Evolutionary conservation across 352 stramenopile species (phyloP).

Genomic region (Phytophthora chlamydospora): DNA sequence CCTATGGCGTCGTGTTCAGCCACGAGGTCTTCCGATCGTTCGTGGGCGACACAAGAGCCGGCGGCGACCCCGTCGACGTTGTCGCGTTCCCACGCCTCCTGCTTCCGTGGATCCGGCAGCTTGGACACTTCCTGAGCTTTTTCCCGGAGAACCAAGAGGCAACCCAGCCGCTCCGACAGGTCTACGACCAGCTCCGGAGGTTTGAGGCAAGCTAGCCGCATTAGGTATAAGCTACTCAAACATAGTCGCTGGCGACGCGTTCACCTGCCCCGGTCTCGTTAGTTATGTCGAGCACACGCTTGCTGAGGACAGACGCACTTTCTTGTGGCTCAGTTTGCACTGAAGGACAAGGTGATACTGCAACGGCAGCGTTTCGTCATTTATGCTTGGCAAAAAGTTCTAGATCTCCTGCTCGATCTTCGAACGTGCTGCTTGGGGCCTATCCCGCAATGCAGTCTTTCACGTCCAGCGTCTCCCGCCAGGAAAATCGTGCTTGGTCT

Average conservation of each 20-base stretch:
- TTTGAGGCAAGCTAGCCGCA: conserved; percentile 52
- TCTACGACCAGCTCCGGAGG: conserved; percentile 83
- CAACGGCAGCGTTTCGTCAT: too few relatives aligned
- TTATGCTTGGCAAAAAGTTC: too few relatives aligned
- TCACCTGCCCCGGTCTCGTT: not conserved
- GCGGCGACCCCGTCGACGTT: conserved; percentile 24
- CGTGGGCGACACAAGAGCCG: conserved; percentile 34
- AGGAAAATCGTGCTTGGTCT: too few relatives aligned
- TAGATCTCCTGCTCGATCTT: too few relatives aligned
- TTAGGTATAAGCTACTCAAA: conserved; percentile 19
- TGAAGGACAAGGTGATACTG: too few relatives aligned
- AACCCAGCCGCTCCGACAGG: conserved; percentile 72
- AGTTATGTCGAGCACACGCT: not conserved
- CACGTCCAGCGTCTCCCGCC: too few relatives aligned
- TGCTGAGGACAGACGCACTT: not conserved
- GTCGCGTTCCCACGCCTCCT: conserved; percentile 71
- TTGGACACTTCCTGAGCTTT: conserved; percentile 87
- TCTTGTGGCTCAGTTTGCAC: too few relatives aligned
- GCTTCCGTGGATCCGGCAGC: conserved; percentile 85
- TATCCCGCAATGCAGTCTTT: too few relatives aligned
- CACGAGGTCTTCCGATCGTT: conserved; percentile 87
- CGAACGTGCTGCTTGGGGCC: too few relatives aligned
- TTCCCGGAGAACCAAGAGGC: conserved; percentile 88
- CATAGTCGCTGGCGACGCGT: conserved; percentile 1
- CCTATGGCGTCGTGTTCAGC: conserved; percentile 86